Evolutionary conservation across 1,284 basidiomycete genomes (phyloP).

Genomic region (Naganishia sp.): DNA sequence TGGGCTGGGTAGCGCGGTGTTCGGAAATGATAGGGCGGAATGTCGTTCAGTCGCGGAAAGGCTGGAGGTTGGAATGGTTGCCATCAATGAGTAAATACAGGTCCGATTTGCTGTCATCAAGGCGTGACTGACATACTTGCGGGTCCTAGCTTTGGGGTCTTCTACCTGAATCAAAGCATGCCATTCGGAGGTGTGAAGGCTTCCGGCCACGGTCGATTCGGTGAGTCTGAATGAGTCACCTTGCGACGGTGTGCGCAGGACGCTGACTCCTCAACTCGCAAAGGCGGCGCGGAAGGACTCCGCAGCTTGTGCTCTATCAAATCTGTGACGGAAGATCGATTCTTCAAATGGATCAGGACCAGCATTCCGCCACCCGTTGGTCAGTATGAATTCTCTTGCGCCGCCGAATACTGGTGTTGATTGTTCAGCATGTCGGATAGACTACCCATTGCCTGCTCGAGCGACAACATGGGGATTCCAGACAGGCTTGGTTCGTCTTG

Average conservation of each 20-base stretch:
- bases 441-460: conserved; percentile 41
- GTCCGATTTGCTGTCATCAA: not conserved
- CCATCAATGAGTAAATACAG: conserved; percentile 88
- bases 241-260: too few relatives aligned
- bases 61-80: conserved; percentile 93
- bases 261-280: conserved; percentile 26
- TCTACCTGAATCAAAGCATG: conserved; percentile 85
- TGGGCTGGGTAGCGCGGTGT: conserved; percentile 94
- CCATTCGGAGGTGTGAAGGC: conserved; percentile 90
- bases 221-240: conserved; percentile 53
- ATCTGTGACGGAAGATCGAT: conserved; percentile 79
- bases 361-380: conserved; percentile 64
- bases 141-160: conserved; percentile 69
- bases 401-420: too few relatives aligned
- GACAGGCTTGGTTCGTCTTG: conserved; percentile 68
- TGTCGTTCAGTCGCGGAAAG: conserved; percentile 75
- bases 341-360: conserved; percentile 79
- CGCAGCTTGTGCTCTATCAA: conserved; percentile 83
- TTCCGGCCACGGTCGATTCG: conserved; percentile 87
- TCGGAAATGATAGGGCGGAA: conserved; percentile 73
- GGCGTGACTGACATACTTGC: not conserved
- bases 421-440: conserved; percentile 17
- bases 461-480: conserved; percentile 68
- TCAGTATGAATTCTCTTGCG: conserved; percentile 29
- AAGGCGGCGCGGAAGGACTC: conserved; percentile 88